Evolutionary conservation across 2,329 filamentous ascomycete genomes (phyloP), one percentile per base, ranked within the genome.

Genomic region (Trichoderma breve): DNA sequence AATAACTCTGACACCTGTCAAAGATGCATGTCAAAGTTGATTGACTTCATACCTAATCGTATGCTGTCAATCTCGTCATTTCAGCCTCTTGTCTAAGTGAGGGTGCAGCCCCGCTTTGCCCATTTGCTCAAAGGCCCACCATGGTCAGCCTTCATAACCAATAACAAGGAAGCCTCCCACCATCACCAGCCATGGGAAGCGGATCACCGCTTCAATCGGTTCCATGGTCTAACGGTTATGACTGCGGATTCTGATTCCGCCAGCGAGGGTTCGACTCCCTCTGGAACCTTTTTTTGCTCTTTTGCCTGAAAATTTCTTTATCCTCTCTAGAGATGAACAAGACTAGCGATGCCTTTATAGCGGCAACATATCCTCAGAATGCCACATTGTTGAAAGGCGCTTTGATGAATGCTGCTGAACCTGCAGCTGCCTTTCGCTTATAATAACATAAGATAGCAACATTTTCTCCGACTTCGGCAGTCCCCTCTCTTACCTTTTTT

Each of bases 161-260:
- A 36, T n/a, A 15, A 62, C 21, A 62, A 28, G 36, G 15, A 12
- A 4, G 30, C 26, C 53, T 26, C n/a, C 55, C 28, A 21, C 57
- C 66, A 51, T 62, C 57, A 39, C 28, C 66, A 60, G 18, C 65
- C 66, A 70, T 53, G 57, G 57, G 66, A 62, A 62, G 66, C 66
- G 57, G 66, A 70, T 70, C 66, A 73, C 62, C 51, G 55, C 55
- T 62, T 73, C 62, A 21, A 58, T 8, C 51, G 71, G 71, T 73
- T 71, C 68, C 43, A 68, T 73, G 71, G 71, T 73, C 71, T 73
- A 73, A 71, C 62, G 71, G 71, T 71, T 55, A 73, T 73, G 71
- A 73, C 71, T 73, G 68, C 71, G 71, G 71, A 73, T 73, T 73
- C 71, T 73, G 71, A 73, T 73, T 73, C 71, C 71, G 71, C 68